phyloP scores from a whole-genome alignment of 495 filamentous ascomycete genomes.

The Penicillium verhagenii region DNA sequence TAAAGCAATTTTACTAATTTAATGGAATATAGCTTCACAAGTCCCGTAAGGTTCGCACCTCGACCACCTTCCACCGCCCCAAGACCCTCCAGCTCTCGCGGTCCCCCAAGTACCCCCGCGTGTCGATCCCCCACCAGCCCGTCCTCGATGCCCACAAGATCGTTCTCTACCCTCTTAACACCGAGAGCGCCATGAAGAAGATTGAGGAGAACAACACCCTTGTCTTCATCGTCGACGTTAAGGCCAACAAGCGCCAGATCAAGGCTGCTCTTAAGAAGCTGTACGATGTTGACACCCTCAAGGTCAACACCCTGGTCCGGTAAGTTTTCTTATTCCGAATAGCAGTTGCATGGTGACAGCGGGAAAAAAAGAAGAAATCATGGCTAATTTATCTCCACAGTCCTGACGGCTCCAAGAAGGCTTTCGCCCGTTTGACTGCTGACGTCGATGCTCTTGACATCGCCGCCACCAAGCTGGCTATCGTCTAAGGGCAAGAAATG shows the following conservation, averaged over 20 bases:
- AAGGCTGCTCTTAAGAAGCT: slow-evolving; percentile 98
- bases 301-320: slow-evolving; percentile 99
- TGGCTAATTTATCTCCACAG: slow-evolving; percentile 39
- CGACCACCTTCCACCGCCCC: slow-evolving; percentile 95
- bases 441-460: slow-evolving; percentile 99
- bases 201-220: slow-evolving; percentile 99
- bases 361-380: background rate
- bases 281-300: slow-evolving; percentile 96
- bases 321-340: slow-evolving; percentile 28
- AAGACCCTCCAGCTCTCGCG: slow-evolving; percentile 92
- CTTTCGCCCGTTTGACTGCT: slow-evolving; percentile 87
- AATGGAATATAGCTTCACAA: slow-evolving; percentile 56
- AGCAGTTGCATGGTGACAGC: background rate
- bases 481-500: slow-evolving; percentile 67
- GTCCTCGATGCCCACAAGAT: slow-evolving; percentile 92
- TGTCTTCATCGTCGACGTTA: slow-evolving; percentile 97
- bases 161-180: slow-evolving; percentile 86
- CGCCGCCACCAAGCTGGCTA: slow-evolving; percentile 96
- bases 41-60: slow-evolving; percentile 84
- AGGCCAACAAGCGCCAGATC: slow-evolving; percentile 99
- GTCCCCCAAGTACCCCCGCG: slow-evolving; percentile 93
- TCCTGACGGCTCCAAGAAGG: slow-evolving; percentile 98
- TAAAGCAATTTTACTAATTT: slow-evolving; percentile 6
- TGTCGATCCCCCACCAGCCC: slow-evolving; percentile 84
- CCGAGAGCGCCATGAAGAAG: slow-evolving; percentile 99